A percentile compares a stretch with the other conserved stretches of the same genome.
Conservation (phyloP, 2,329 filamentous ascomycete species). For the Cladosporium colombiae region DNA sequence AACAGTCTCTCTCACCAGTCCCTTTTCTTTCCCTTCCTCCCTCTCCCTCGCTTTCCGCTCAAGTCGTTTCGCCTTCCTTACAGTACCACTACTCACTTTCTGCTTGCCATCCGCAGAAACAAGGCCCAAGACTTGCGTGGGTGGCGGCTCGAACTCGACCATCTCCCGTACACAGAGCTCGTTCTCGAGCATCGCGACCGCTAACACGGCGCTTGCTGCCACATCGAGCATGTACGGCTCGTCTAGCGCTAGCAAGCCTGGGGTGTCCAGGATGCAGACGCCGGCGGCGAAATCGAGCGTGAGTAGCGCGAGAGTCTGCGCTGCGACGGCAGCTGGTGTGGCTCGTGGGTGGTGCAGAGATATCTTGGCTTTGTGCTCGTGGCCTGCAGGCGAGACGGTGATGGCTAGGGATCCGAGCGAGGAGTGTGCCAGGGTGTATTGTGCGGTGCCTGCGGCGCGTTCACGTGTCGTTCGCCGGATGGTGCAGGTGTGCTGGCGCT, state of each 20-base stretch:
- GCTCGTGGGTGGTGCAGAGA: slow-evolving; percentile 43
- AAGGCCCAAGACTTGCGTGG: slow-evolving; percentile 23
- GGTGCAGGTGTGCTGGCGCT: slow-evolving; percentile 68
- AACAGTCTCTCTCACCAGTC: slow-evolving; percentile 43
- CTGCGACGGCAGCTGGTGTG: slow-evolving; percentile 42
- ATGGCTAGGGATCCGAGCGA: slow-evolving; percentile 46
- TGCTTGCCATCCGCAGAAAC: slow-evolving; percentile 23
- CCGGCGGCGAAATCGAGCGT: slow-evolving; percentile 47
- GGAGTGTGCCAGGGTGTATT: slow-evolving; percentile 50
- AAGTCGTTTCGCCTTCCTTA: slow-evolving; percentile 17
- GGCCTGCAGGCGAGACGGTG: slow-evolving; percentile 32
- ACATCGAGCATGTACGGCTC: slow-evolving; percentile 50
- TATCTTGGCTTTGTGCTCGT: slow-evolving; percentile 33
- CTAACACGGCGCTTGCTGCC: slow-evolving; percentile 44
- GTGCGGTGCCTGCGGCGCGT: slow-evolving; percentile 35
- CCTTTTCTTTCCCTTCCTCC: slow-evolving; percentile 39
- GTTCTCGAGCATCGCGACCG: slow-evolving; percentile 49
- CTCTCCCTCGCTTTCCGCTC: slow-evolving; percentile 26
- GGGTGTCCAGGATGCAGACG: slow-evolving; percentile 47
- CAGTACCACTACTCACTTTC: slow-evolving; percentile 17
- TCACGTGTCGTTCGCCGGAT: slow-evolving; percentile 62
- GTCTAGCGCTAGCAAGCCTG: slow-evolving; percentile 45
- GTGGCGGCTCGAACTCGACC: slow-evolving; percentile 37
- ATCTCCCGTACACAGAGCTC: slow-evolving; percentile 29
- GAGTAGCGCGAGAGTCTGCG: slow-evolving; percentile 44